phyloP scores from a whole-genome alignment of 2,329 filamentous ascomycete species.

The Fusarium nanum region DNA sequence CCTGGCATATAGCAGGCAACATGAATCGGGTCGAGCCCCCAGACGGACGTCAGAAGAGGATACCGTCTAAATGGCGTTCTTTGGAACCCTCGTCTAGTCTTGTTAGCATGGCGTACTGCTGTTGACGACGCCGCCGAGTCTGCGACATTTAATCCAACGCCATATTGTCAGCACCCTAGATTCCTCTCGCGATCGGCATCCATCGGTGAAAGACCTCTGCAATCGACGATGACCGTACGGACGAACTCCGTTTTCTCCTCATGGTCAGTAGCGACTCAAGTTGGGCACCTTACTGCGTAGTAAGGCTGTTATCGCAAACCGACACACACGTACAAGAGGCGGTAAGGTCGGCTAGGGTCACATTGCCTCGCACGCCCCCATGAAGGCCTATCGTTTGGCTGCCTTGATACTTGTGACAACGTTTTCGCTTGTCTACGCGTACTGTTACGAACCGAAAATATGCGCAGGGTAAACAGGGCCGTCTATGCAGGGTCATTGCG shows the following conservation, averaged over 20 bases:
- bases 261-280: conserved; percentile 1
- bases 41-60: conserved; percentile 23
- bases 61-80: not conserved
- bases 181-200: conserved; percentile 18
- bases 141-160: conserved; percentile 20
- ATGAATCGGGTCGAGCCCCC: conserved; percentile 21
- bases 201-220: conserved; percentile 18
- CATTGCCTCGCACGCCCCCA: conserved; percentile 12
- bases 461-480: not conserved
- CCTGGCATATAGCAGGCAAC: conserved; percentile 9
- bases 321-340: conserved; percentile 8
- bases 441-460: conserved; percentile 6
- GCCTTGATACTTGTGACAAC: conserved; percentile 1
- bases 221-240: conserved; percentile 21
- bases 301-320: not conserved
- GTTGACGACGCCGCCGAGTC: conserved; percentile 22
- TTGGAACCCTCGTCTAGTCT: conserved; percentile 3
- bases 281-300: not conserved
- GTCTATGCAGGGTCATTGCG: not conserved
- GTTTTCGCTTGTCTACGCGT: not conserved
- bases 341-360: conserved; percentile 13
- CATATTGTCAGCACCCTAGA: not conserved
- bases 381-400: not conserved
- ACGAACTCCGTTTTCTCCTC: conserved; percentile 2
- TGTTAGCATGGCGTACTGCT: conserved; percentile 18